These are phyloP conservation scores for Populus euphratica DNA, from an alignment of 345 rosid genomes.

Conservation along the genomic window DNA sequence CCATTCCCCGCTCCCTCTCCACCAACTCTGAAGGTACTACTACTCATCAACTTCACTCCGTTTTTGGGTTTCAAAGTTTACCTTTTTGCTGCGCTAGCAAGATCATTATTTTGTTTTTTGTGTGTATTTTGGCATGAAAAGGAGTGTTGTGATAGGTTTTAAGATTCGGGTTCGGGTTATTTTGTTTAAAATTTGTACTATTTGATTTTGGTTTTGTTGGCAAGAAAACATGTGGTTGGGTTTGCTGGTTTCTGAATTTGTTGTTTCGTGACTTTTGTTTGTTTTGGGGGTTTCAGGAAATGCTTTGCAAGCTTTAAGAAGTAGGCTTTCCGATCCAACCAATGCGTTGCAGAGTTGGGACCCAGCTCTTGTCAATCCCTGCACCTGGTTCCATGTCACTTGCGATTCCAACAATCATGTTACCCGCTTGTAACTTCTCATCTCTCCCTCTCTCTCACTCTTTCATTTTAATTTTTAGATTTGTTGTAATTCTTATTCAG, in stretches of 20 bases:
- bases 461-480: background rate
- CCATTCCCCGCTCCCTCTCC: conserved; percentile 39
- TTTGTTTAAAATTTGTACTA: background rate
- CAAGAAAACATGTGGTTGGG: conserved; percentile 6
- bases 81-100: background rate
- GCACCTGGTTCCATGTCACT: conserved; percentile 84
- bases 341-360: conserved; percentile 84
- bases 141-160: background rate
- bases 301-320: conserved; percentile 64
- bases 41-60: background rate
- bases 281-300: conserved; percentile 45
- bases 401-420: conserved; percentile 69
- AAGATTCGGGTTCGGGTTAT: background rate
- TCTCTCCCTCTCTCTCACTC: background rate
- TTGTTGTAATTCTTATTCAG: background rate
- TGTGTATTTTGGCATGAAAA: background rate
- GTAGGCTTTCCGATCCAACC: conserved; percentile 61
- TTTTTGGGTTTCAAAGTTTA: conserved; percentile 8
- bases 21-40: conserved; percentile 56
- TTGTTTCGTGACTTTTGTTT: background rate
- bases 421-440: conserved; percentile 46
- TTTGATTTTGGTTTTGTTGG: background rate
- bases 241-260: background rate
- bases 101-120: background rate
- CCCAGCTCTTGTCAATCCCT: conserved; percentile 83